A percentile compares a stretch with the other conserved stretches of the same genome.
phyloP scores from a whole-genome alignment of 1,284 basidiomycete genomes.

The Afroboletus lepidellus region DNA sequence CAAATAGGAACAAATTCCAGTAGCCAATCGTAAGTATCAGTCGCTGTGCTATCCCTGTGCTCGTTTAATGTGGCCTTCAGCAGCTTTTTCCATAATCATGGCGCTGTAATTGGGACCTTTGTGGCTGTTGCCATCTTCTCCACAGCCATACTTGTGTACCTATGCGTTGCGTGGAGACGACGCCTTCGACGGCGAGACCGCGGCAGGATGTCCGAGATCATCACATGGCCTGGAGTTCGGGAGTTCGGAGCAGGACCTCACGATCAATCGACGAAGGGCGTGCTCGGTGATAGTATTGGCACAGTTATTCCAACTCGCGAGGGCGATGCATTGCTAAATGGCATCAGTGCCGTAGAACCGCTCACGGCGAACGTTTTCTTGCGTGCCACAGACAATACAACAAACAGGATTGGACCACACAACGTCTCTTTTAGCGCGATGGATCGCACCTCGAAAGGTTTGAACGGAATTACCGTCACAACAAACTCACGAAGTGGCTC shows the following conservation, averaged over 20 bases:
- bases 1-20: slow-evolving; percentile 33
- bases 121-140: slow-evolving; percentile 48
- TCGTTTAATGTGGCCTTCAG: slow-evolving; percentile 8
- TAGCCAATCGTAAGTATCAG: slow-evolving; percentile 21
- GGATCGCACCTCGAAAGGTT: not conserved
- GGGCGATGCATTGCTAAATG: not conserved
- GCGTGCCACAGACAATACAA: not conserved
- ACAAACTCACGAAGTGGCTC: slow-evolving; percentile 13
- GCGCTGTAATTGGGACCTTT: slow-evolving; percentile 58
- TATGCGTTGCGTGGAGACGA: slow-evolving; percentile 42
- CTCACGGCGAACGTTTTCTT: not conserved
- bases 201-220: slow-evolving; percentile 36
- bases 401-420: not conserved
- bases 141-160: slow-evolving; percentile 36
- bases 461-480: slow-evolving; percentile 21
- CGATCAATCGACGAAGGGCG: slow-evolving; percentile 15
- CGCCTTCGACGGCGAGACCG: slow-evolving; percentile 35
- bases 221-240: slow-evolving; percentile 37
- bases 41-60: not conserved
- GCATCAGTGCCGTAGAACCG: not conserved
- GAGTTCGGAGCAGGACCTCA: slow-evolving; percentile 21
- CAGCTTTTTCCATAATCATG: slow-evolving; percentile 55
- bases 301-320: not conserved
- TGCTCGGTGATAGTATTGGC: not conserved
- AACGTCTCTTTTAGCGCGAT: slow-evolving; percentile 1